Conservation (phyloP, 805 yeast genomes). For the Hanseniaspora lachancei region DNA sequence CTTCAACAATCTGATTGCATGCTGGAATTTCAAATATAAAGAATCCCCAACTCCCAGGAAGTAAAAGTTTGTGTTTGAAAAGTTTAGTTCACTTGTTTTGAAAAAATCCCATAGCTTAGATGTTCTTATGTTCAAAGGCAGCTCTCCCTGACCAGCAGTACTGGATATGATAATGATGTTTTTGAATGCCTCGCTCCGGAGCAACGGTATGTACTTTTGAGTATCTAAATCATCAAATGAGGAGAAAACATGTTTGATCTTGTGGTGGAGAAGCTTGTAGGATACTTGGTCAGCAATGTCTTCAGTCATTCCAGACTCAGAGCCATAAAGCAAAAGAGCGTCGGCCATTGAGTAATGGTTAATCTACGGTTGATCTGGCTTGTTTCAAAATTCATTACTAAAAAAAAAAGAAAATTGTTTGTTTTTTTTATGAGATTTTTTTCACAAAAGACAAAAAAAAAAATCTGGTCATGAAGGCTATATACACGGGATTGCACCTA, state of each 20-base stretch:
- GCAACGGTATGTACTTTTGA: conserved; percentile 16
- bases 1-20: conserved; percentile 76
- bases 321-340: conserved; percentile 65
- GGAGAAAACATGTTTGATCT: conserved; percentile 36
- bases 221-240: conserved; percentile 38
- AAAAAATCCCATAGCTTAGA: conserved; percentile 55
- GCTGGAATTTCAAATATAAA: conserved; percentile 75
- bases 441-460: background rate
- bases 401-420: too few species aligned
- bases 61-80: conserved; percentile 47
- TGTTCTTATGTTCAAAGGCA: conserved; percentile 58
- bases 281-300: conserved; percentile 64
- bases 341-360: conserved; percentile 15
- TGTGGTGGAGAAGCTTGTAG: conserved; percentile 40
- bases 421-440: background rate
- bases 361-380: background rate
- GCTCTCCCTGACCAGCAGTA: conserved; percentile 91
- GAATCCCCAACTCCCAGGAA: conserved; percentile 91
- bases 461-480: background rate
- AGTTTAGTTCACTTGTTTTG: conserved; percentile 48
- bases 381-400: too few species aligned
- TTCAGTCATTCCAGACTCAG: conserved; percentile 85
- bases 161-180: conserved; percentile 44
- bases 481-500: background rate
- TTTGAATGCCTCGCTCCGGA: conserved; percentile 41